Conservation (phyloP, 192 early-diverging fungal genomes). For the Coemansia sp. region DNA sequence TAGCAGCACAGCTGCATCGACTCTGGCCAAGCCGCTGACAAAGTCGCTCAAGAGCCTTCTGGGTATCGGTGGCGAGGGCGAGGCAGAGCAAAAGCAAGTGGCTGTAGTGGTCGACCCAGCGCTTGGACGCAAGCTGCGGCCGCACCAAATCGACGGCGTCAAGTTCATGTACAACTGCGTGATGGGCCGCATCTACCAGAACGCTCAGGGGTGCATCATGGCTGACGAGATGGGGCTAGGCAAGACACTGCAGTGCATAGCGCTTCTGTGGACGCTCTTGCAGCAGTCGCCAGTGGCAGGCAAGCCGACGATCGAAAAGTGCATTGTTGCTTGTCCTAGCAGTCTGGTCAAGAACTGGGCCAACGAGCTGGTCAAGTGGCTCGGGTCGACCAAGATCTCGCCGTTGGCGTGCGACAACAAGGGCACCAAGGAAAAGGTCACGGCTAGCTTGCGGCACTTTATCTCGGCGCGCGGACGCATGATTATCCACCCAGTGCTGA, state of each 20-base stretch:
- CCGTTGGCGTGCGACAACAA: slow-evolving; percentile 91
- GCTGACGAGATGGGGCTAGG: slow-evolving; percentile 98
- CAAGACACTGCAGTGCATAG: slow-evolving; percentile 90
- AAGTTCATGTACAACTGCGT: slow-evolving; percentile 94
- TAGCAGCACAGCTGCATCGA: neutral
- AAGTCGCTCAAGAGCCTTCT: slow-evolving; percentile 60
- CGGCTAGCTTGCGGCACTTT: slow-evolving; percentile 78
- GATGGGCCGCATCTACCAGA: slow-evolving; percentile 72
- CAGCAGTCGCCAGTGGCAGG: slow-evolving; percentile 86
- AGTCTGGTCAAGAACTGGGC: slow-evolving; percentile 98
- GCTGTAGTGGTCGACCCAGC: slow-evolving; percentile 89
- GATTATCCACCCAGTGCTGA: slow-evolving; percentile 89
- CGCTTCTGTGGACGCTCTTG: slow-evolving; percentile 96
- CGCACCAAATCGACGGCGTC: slow-evolving; percentile 98
- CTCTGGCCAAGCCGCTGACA: slow-evolving; percentile 15
- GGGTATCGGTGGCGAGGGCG: slow-evolving; percentile 33
- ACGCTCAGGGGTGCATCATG: slow-evolving; percentile 96
- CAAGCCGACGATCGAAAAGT: slow-evolving; percentile 95
- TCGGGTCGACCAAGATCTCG: slow-evolving; percentile 79
- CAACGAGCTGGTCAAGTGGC: slow-evolving; percentile 97
- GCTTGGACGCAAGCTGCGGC: slow-evolving; percentile 81
- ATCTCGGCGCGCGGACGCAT: slow-evolving; percentile 82
- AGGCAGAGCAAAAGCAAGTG: slow-evolving; percentile 35
- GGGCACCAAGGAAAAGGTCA: slow-evolving; percentile 84
- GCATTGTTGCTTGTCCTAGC: slow-evolving; percentile 96